Evolutionary conservation across 805 yeast genomes (phyloP).

Genomic region (Ogataea sp.): DNA sequence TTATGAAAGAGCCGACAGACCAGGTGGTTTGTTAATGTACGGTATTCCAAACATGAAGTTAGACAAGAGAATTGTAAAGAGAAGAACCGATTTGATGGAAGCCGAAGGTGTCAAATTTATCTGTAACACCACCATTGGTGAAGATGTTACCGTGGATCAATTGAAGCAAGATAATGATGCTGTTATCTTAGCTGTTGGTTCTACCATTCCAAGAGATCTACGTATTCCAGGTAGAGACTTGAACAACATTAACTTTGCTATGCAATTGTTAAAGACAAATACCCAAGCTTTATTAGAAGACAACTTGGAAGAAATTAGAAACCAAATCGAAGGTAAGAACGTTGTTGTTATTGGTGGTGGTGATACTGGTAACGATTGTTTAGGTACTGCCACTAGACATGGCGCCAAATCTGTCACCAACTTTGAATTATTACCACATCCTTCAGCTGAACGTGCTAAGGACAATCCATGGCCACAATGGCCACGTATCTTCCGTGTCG

Average conservation of each 20-base stretch:
- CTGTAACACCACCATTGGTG: slow-evolving; percentile 75
- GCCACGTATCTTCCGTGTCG: slow-evolving; percentile 97
- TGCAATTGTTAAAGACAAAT: slow-evolving; percentile 82
- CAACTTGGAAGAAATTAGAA: slow-evolving; percentile 68
- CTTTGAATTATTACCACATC: slow-evolving; percentile 91
- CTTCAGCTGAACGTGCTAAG: slow-evolving; percentile 76
- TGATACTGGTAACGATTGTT: slow-evolving; percentile 98
- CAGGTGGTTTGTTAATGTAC: slow-evolving; percentile 96
- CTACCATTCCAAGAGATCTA: slow-evolving; percentile 93
- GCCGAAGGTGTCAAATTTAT: slow-evolving; percentile 85
- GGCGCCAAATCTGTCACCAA: slow-evolving; percentile 92
- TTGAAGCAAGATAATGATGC: slow-evolving; percentile 66
- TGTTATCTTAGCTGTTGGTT: slow-evolving; percentile 86
- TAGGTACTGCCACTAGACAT: slow-evolving; percentile 95
- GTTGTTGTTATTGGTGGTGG: slow-evolving; percentile 99
- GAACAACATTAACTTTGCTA: slow-evolving; percentile 87
- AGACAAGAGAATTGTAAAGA: slow-evolving; percentile 85
- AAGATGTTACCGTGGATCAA: slow-evolving; percentile 66
- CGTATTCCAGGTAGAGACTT: slow-evolving; percentile 89
- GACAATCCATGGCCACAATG: slow-evolving; percentile 99
- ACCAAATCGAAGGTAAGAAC: slow-evolving; percentile 70
- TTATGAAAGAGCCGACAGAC: slow-evolving; percentile 89
- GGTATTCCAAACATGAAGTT: slow-evolving; percentile 99
- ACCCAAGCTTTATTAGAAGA: slow-evolving; percentile 84
- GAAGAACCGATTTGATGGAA: slow-evolving; percentile 83